Evolutionary conservation across 169 alveolate species (phyloP).

Genomic region (Cryptosporidium sp.): DNA sequence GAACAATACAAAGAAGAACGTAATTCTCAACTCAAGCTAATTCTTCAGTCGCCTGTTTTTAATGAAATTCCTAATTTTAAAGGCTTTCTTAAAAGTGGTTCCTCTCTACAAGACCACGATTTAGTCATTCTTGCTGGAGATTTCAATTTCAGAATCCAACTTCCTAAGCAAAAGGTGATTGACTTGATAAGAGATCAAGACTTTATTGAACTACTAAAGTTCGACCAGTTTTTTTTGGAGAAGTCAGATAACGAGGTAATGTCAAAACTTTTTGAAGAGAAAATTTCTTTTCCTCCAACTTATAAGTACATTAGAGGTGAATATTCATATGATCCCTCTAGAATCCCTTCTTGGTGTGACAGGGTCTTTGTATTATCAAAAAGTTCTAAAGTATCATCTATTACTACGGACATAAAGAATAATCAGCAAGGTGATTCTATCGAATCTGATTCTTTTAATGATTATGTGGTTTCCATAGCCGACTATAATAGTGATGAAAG

Average conservation of each 20-base stretch:
- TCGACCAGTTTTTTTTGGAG: slow-evolving; percentile 81
- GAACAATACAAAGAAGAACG: slow-evolving; percentile 86
- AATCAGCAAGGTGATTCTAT: slow-evolving; percentile 74
- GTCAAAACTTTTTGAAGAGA: slow-evolving; percentile 84
- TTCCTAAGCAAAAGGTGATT: slow-evolving; percentile 77
- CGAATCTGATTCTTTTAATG: slow-evolving; percentile 38
- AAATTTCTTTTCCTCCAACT: slow-evolving; percentile 90
- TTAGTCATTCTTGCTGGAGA: slow-evolving; percentile 89
- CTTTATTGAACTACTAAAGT: slow-evolving; percentile 57
- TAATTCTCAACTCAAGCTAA: slow-evolving; percentile 80
- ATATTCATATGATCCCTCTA: slow-evolving; percentile 86
- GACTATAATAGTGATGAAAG: slow-evolving; percentile 82
- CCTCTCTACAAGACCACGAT: slow-evolving; percentile 82
- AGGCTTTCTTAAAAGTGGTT: slow-evolving; percentile 79
- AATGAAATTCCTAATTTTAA: slow-evolving; percentile 78
- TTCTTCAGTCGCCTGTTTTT: slow-evolving; percentile 81
- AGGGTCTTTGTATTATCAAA: slow-evolving; percentile 79
- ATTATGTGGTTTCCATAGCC: neutral
- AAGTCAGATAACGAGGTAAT: slow-evolving; percentile 77
- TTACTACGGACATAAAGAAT: neutral
- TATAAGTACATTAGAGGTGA: slow-evolving; percentile 90
- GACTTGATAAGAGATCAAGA: slow-evolving; percentile 65
- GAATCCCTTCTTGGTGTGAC: slow-evolving; percentile 95
- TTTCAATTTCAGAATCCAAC: slow-evolving; percentile 88
- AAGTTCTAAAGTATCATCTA: neutral